phyloP scores from a whole-genome alignment of 768 basidiomycete genomes.

The Ramaria rubella region DNA sequence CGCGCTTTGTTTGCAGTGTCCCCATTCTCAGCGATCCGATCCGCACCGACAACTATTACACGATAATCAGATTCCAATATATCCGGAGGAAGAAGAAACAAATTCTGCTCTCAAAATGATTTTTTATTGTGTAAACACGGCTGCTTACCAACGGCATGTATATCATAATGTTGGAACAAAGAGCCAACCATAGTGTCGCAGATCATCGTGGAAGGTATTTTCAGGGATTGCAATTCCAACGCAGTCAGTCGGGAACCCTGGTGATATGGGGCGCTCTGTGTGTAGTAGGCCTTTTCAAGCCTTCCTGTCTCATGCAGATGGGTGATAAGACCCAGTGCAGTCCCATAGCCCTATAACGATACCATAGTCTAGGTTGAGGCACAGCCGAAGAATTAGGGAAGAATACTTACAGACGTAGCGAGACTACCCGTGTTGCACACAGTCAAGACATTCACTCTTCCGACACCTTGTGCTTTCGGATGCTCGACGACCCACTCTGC shows the following conservation, averaged over 20 bases:
- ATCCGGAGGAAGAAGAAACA: not conserved
- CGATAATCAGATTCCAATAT: not conserved
- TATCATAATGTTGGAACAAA: conserved; percentile 77
- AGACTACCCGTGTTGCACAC: conserved; percentile 98
- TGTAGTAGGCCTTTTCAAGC: conserved; percentile 80
- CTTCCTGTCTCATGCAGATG: conserved; percentile 74
- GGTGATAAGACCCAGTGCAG: conserved; percentile 90
- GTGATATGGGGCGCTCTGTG: conserved; percentile 92
- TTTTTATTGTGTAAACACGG: not conserved
- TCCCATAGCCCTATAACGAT: conserved; percentile 79
- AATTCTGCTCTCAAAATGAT: too few species aligned
- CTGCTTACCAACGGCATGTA: conserved; percentile 70
- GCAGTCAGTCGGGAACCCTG: conserved; percentile 90
- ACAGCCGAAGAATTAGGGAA: too few species aligned
- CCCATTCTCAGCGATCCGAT: conserved; percentile 85
- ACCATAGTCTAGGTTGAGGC: too few species aligned
- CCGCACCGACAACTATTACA: conserved; percentile 70
- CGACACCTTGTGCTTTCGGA: conserved; percentile 35
- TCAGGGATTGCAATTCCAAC: conserved; percentile 77
- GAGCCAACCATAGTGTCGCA: conserved; percentile 98
- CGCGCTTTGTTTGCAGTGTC: conserved; percentile 93
- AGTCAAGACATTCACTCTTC: conserved; percentile 73
- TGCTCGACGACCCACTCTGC: conserved; percentile 74
- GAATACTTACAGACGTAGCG: conserved; percentile 72
- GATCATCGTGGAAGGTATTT: conserved; percentile 86